A percentile compares a stretch with the other conserved stretches of the same genome.
phyloP scores from a whole-genome alignment of 2,329 filamentous ascomycete genomes.

The Colletotrichum sp. region DNA sequence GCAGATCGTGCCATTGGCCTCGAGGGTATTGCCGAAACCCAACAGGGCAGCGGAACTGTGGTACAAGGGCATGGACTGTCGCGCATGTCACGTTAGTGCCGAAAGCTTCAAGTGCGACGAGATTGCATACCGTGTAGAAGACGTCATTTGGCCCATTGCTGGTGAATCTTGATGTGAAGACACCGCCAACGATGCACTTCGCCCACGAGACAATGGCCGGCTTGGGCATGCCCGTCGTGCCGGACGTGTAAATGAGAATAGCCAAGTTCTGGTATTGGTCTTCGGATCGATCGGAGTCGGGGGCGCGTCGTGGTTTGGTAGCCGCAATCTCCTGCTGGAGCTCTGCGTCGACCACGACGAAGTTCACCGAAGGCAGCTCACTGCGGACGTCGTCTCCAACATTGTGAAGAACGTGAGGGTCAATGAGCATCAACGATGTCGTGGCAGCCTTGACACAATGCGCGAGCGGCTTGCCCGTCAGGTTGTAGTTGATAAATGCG shows the following conservation, averaged over 20 bases:
- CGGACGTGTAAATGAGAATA: conserved; percentile 83
- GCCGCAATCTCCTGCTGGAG: conserved; percentile 59
- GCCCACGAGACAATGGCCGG: conserved; percentile 77
- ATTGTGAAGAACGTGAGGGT: conserved; percentile 61
- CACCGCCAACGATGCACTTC: conserved; percentile 62
- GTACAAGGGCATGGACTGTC: conserved; percentile 84
- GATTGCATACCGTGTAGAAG: conserved; percentile 72
- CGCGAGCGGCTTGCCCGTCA: conserved; percentile 71
- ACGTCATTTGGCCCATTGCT: conserved; percentile 67
- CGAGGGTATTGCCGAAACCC: conserved; percentile 67
- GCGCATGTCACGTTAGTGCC: neutral
- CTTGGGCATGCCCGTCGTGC: conserved; percentile 85
- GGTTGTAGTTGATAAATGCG: conserved; percentile 88
- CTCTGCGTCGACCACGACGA: conserved; percentile 66
- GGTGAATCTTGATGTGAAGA: conserved; percentile 61
- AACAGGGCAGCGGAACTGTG: conserved; percentile 80
- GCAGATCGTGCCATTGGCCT: conserved; percentile 68
- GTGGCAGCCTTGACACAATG: conserved; percentile 77
- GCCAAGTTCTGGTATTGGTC: conserved; percentile 62
- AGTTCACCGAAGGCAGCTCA: conserved; percentile 55
- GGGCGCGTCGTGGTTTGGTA: conserved; percentile 58
- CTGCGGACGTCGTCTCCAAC: conserved; percentile 62
- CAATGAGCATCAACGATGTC: conserved; percentile 72
- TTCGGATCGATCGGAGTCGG: conserved; percentile 61
- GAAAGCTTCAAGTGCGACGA: neutral